Evolutionary conservation across 2,329 filamentous ascomycete species (phyloP), one percentile per base, ranked within the genome.

Genomic region (Botrytis deweyae): DNA sequence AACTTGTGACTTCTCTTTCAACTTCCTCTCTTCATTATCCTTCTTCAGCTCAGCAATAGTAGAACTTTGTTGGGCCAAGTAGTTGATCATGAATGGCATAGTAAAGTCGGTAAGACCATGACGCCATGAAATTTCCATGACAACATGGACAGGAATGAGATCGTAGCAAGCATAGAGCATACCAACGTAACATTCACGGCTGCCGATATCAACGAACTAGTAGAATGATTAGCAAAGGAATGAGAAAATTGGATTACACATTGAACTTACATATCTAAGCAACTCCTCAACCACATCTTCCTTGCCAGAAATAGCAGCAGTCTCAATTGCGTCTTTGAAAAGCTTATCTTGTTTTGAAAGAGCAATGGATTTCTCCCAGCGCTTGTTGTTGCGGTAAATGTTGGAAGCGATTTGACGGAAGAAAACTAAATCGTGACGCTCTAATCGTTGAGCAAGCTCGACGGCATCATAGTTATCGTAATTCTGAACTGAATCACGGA

Each of bases 61-160:
- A 78, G 92, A 90, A 58, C 93, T 94, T 85, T 98, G 95, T 84
- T 97, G 94, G 78, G 91, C 90, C 76, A 99, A 87, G 86, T 97
- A 92, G 86, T 98, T 99, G 89, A 99, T 98, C 94, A 99, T 97
- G 87, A 97, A 99, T 29, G 96, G 96, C 97, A 99, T 99, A 66
- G 95, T 97, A 85, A 97, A 99, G 86, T 99, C 96, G 80, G 91
- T 90, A 58, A 99, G 91, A 75, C 94, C 94, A 82, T 97, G 88
- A 79, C 96, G 95, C 96, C 96, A 99, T 74, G 96, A 98, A 74
- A 99, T 89, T 86, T 99, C 96, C 83, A 99, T 89, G 74, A 99
- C 92, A 70, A 97, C 87, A 81, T 98, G 94, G 5, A 97, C 92
- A 29, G 94, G 93, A 79, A 99, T 95, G 76, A 99, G 92, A 74